A percentile compares a stretch with the other conserved stretches of the same genome.
These are phyloP conservation scores for Schizophyllum amplum DNA, from an alignment of 1,284 basidiomycete species.

Conservation along the genomic window DNA sequence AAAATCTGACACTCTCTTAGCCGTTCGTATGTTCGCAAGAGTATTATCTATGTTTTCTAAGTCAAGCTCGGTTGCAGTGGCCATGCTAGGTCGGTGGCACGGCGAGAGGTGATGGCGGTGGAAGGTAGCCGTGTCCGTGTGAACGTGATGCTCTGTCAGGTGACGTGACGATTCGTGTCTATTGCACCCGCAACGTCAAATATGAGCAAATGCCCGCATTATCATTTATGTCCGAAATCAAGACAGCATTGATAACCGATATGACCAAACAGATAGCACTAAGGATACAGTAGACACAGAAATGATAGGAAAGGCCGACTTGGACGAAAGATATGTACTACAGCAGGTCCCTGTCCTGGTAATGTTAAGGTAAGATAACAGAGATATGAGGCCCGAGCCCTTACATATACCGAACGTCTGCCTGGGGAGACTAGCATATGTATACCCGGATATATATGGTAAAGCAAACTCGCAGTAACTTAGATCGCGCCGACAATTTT, in stretches of 20 bases:
- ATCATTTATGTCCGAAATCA: background rate
- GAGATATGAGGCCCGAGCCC: background rate
- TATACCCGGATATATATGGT: background rate
- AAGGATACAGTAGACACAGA: background rate
- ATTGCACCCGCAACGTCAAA: background rate
- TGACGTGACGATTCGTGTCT: background rate
- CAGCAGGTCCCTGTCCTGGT: background rate
- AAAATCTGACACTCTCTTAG: background rate
- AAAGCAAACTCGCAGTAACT: background rate
- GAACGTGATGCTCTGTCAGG: too few relatives aligned
- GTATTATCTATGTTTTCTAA: background rate
- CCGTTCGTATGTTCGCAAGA: background rate
- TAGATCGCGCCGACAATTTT: background rate
- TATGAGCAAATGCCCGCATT: background rate
- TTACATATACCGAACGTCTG: background rate
- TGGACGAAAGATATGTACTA: background rate
- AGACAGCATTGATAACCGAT: background rate
- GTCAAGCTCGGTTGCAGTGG: background rate
- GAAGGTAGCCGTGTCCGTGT: too few relatives aligned
- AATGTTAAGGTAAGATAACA: background rate
- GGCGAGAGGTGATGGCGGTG: too few relatives aligned
- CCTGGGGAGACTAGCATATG: too few relatives aligned
- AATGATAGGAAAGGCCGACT: background rate
- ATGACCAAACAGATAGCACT: background rate
- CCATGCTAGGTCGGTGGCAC: too few relatives aligned